These are phyloP conservation scores for Claviceps purpurea DNA, from an alignment of 2,329 filamentous ascomycete genomes.

Conservation along the genomic window DNA sequence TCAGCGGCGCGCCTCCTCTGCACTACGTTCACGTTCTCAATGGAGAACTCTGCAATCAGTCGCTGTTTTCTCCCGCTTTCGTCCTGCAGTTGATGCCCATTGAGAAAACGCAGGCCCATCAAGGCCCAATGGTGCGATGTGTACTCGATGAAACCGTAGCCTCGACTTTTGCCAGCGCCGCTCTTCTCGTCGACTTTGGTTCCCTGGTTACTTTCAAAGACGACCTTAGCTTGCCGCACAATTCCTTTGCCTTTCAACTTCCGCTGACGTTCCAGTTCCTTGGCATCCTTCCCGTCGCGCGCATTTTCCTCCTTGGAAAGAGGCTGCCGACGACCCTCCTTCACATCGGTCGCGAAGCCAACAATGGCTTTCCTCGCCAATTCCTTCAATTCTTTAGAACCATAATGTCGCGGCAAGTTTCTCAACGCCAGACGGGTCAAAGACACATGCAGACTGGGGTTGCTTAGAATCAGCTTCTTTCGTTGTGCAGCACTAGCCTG, in stretches of 20 bases:
- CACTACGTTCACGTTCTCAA: conserved; percentile 96
- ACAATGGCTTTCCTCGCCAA: conserved; percentile 87
- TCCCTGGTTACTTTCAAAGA: conserved; percentile 80
- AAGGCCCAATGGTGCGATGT: conserved; percentile 84
- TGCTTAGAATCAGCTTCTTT: conserved; percentile 79
- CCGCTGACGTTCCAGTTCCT: conserved; percentile 64
- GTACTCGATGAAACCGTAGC: conserved; percentile 97
- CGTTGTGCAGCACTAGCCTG: conserved; percentile 79
- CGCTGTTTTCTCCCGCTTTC: conserved; percentile 68
- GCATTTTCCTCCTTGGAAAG: conserved; percentile 82
- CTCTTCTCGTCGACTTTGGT: conserved; percentile 66
- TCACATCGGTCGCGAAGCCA: conserved; percentile 84
- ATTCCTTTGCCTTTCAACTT: conserved; percentile 75
- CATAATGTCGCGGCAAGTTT: conserved; percentile 75
- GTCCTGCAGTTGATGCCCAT: conserved; percentile 54
- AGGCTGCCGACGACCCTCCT: conserved; percentile 57
- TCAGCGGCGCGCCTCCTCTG: conserved; percentile 44
- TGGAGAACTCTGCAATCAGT: conserved; percentile 90
- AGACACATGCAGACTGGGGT: conserved; percentile 78
- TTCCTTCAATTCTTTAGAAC: conserved; percentile 78
- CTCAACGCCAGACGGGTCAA: conserved; percentile 82
- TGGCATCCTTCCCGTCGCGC: conserved; percentile 68
- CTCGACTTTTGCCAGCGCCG: conserved; percentile 71
- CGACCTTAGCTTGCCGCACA: conserved; percentile 85
- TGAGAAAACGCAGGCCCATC: conserved; percentile 89